Percentiles rank a stretch among this genome's conserved stretches.
phyloP scores from a whole-genome alignment of 108 stramenopile species.

The Nitzschia sp. region DNA sequence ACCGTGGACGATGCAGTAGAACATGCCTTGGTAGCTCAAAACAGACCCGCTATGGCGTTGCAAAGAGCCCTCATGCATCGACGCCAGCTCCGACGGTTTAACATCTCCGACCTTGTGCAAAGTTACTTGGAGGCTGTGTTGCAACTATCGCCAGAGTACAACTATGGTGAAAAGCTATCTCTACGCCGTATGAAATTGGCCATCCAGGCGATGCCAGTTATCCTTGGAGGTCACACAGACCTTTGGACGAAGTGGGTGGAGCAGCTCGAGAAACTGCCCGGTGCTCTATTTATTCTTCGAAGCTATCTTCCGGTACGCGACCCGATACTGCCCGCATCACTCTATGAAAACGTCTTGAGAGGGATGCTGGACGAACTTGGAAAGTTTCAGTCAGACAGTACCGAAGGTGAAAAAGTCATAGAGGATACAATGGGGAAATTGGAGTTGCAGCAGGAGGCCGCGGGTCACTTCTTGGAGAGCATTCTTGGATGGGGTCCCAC shows the following conservation, averaged over 20 bases:
- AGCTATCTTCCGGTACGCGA: conserved; percentile 78
- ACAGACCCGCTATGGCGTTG: conserved; percentile 62
- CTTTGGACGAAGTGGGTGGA: conserved; percentile 74
- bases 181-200: conserved; percentile 70
- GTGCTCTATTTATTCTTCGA: conserved; percentile 67
- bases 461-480: conserved; percentile 63
- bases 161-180: conserved; percentile 36
- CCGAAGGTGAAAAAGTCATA: not conserved
- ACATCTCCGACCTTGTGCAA: conserved; percentile 54
- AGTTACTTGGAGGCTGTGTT: conserved; percentile 61
- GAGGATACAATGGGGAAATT: not conserved
- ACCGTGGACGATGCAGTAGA: conserved; percentile 77
- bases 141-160: conserved; percentile 17
- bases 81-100: conserved; percentile 53
- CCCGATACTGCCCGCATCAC: conserved; percentile 57
- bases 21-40: conserved; percentile 45
- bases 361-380: conserved; percentile 64
- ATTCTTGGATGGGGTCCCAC: conserved; percentile 75
- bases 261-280: conserved; percentile 63
- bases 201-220: conserved; percentile 58
- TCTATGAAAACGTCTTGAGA: conserved; percentile 59
- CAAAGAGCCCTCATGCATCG: conserved; percentile 53
- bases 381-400: not conserved
- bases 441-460: conserved; percentile 36
- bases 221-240: conserved; percentile 63